These are phyloP conservation scores for Moelleriella libera DNA, from an alignment of 2,329 filamentous ascomycete genomes.

Conservation along the genomic window DNA sequence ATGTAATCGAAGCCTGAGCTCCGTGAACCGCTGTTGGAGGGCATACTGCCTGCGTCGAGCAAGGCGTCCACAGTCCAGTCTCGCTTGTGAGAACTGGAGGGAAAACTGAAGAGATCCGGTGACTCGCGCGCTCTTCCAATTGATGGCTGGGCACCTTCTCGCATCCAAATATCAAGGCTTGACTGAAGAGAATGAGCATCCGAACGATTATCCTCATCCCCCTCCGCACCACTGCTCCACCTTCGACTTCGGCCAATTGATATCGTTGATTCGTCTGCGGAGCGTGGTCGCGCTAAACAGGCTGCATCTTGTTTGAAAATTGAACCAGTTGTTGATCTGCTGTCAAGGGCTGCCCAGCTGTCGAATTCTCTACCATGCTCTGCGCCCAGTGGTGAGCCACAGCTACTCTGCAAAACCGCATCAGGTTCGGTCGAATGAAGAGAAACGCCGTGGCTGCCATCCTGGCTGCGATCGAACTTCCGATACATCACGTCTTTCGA, in stretches of 20 bases:
- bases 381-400: neutral
- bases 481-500: constrained; percentile 33
- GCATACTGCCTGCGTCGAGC: constrained; percentile 20
- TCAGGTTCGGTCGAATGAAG: constrained; percentile 11
- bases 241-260: constrained; percentile 24
- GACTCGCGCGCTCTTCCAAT: constrained; percentile 19
- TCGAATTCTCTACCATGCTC: neutral
- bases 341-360: constrained; percentile 3
- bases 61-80: constrained; percentile 35
- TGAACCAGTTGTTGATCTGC: constrained; percentile 1
- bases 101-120: constrained; percentile 42
- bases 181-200: constrained; percentile 28
- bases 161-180: constrained; percentile 44
- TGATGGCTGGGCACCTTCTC: constrained; percentile 31
- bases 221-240: constrained; percentile 28
- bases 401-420: constrained; percentile 4
- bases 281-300: constrained; percentile 26
- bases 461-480: constrained; percentile 12
- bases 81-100: constrained; percentile 17
- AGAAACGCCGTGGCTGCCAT: constrained; percentile 17
- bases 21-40: constrained; percentile 6
- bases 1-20: constrained; percentile 24
- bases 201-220: constrained; percentile 19
- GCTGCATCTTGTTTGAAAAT: constrained; percentile 8
- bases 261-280: constrained; percentile 30